These are phyloP conservation scores for Daldinia decipiens DNA, from an alignment of 495 filamentous ascomycete species.

Conservation along the genomic window DNA sequence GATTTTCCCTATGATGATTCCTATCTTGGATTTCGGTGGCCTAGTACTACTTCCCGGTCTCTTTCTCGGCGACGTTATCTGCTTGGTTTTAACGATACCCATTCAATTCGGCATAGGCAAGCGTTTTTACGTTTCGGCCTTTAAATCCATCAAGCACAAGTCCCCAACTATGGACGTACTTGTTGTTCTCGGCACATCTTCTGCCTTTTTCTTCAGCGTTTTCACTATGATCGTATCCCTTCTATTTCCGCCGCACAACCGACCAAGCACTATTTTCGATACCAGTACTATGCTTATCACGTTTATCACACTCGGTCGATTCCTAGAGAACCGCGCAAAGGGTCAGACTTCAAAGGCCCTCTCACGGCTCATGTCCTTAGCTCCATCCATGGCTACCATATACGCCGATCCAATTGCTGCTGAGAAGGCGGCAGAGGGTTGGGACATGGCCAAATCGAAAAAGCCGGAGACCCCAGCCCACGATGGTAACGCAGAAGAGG, in stretches of 20 bases:
- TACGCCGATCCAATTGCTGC: slow-evolving; percentile 97
- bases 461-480: slow-evolving; percentile 58
- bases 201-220: slow-evolving; percentile 97
- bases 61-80: slow-evolving; percentile 87
- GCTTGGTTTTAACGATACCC: slow-evolving; percentile 83
- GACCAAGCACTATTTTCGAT: slow-evolving; percentile 91
- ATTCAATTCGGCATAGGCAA: slow-evolving; percentile 97
- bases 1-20: slow-evolving; percentile 84
- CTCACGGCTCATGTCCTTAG: slow-evolving; percentile 93
- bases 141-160: slow-evolving; percentile 85
- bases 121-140: slow-evolving; percentile 92
- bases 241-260: slow-evolving; percentile 71
- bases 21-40: slow-evolving; percentile 76
- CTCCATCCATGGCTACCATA: slow-evolving; percentile 96
- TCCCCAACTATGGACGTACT: slow-evolving; percentile 98
- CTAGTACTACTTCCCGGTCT: slow-evolving; percentile 74
- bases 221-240: slow-evolving; percentile 88
- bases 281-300: slow-evolving; percentile 99
- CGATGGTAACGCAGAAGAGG: slow-evolving; percentile 72
- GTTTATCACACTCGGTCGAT: slow-evolving; percentile 91
- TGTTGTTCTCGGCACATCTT: slow-evolving; percentile 91
- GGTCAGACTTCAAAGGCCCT: slow-evolving; percentile 96
- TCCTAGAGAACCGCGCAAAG: slow-evolving; percentile 94
- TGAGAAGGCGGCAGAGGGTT: slow-evolving; percentile 85
- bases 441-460: slow-evolving; percentile 59